Evolutionary conservation across 1,284 basidiomycete genomes (phyloP), one percentile per base, ranked within the genome.

Genomic region (Ganoderma meredithae): DNA sequence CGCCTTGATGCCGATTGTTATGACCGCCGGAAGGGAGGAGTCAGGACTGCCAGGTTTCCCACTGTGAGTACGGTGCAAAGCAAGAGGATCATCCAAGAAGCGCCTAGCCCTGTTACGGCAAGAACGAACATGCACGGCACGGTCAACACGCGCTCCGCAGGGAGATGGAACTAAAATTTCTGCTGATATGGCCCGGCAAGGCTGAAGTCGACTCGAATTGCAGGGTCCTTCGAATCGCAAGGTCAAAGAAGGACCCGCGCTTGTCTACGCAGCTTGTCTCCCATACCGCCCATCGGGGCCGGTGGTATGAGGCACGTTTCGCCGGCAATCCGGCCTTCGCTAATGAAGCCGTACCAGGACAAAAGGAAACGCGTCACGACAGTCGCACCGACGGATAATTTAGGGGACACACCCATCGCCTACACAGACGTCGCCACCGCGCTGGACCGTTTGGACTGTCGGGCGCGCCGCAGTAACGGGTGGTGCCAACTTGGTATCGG

Each of bases 271-370:
- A 5, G 31, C n/a, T 17, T 44, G 56, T 64, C 67, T 72, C 71
- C 69, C 71, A 72, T 72, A 65, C 69, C 67, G 64, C 44, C 55
- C 65, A 62, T 47, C 64, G 44, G 69, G 69, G 39, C 64, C 68
- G 60, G 39, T 15, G 56, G 33, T 39, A 67, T 52, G 58, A 61
- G 60, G 71, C 58, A 65, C 31, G 60, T 70, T 66, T 70, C 69
- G 63, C 71, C 71, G 71, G 69, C 52, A 59, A 65, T 25, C 66
- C 71, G 69, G 69, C 67, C 67, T 70, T 22, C 36, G 33, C 39
- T 40, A 58, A 47, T 40, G 61, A n/a, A 67, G 47, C 65, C 63
- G 65, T 52, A 60, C 67, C 63, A 52, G 44, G 60, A 25, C 63
- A 63, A 68, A 43, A 61, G 70, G 47, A 53, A 41, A 53, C 10